Evolutionary conservation across 176 grass and related monocot species (phyloP).

Genomic region (Oryza punctata): DNA sequence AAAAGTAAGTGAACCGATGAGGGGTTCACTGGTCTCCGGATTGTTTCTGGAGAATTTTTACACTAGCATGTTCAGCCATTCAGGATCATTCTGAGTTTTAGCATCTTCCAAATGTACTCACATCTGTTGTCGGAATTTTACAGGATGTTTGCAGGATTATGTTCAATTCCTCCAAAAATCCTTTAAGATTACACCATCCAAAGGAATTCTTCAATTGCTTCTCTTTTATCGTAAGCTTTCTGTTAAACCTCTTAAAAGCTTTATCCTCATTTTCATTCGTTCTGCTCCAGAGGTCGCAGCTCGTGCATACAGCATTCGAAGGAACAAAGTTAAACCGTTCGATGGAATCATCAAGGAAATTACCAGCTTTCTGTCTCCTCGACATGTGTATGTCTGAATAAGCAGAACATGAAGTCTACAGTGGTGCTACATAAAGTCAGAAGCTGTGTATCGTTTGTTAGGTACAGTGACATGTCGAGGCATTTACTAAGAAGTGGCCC

Average conservation of each 20-base stretch:
- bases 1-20: neutral
- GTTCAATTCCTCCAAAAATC: too few species aligned
- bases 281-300: neutral
- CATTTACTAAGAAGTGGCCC: neutral
- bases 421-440: neutral
- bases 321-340: neutral
- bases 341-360: neutral
- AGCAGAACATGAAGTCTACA: neutral
- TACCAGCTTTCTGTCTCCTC: neutral
- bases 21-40: neutral
- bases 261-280: neutral
- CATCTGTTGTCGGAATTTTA: neutral
- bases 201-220: too few species aligned
- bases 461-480: neutral
- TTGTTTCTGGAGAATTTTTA: neutral
- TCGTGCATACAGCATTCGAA: neutral
- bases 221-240: neutral
- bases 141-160: too few species aligned
- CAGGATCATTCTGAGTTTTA: neutral
- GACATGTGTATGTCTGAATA: neutral
- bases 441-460: neutral
- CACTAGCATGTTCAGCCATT: neutral
- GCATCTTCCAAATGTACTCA: neutral
- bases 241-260: neutral
- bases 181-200: too few species aligned